These are phyloP conservation scores for Talaromyces sp. DNA, from an alignment of 2,329 filamentous ascomycete species.

Conservation along the genomic window DNA sequence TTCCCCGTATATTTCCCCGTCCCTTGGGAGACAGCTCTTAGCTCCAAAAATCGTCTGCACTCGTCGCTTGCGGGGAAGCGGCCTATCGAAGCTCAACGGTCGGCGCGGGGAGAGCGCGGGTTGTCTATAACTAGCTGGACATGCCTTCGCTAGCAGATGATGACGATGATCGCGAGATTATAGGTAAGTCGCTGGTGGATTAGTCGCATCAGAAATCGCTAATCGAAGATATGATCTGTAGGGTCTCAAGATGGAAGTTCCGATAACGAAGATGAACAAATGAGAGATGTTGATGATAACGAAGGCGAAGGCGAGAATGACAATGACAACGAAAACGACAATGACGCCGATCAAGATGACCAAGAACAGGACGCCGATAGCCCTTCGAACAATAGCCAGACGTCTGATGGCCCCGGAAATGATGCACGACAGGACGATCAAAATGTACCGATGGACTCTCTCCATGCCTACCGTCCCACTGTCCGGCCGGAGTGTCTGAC, in stretches of 20 bases:
- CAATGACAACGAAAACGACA: slow-evolving; percentile 27
- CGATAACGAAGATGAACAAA: slow-evolving; percentile 48
- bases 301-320: slow-evolving; percentile 35
- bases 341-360: slow-evolving; percentile 33
- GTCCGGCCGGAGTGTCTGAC: slow-evolving; percentile 75
- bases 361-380: slow-evolving; percentile 36
- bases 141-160: slow-evolving; percentile 35
- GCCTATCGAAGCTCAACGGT: not conserved
- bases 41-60: not conserved
- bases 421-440: slow-evolving; percentile 47
- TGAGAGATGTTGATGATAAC: slow-evolving; percentile 37
- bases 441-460: slow-evolving; percentile 30
- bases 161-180: slow-evolving; percentile 21
- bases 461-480: slow-evolving; percentile 54
- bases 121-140: not conserved
- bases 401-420: slow-evolving; percentile 35
- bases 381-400: slow-evolving; percentile 40
- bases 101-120: not conserved
- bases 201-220: not conserved
- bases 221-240: slow-evolving; percentile 19
- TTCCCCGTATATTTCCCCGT: not conserved
- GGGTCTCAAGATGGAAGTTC: slow-evolving; percentile 50
- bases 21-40: not conserved
- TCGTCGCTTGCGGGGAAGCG: not conserved
- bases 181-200: slow-evolving; percentile 10